phyloP scores from a whole-genome alignment of 768 basidiomycete species.

The Boletus subcaerulescens region DNA sequence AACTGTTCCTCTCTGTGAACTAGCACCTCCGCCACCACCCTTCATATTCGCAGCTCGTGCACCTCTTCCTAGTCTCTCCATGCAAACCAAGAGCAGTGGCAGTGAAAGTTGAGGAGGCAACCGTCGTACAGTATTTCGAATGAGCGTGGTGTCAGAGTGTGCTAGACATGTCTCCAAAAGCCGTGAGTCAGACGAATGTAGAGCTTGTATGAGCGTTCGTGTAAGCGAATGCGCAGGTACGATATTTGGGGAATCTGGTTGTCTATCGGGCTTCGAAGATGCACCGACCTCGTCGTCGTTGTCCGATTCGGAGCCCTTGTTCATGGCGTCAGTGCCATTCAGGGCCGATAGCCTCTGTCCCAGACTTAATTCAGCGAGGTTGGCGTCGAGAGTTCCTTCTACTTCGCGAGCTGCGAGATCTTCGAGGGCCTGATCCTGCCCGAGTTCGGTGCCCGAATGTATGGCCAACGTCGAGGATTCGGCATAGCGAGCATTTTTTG shows the following conservation, averaged over 20 bases:
- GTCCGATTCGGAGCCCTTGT: constrained; percentile 38
- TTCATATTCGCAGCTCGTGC: constrained; percentile 69
- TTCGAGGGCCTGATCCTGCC: constrained; percentile 53
- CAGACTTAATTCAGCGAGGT: constrained; percentile 87
- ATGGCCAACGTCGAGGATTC: constrained; percentile 62
- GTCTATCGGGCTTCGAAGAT: constrained; percentile 15
- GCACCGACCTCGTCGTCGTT: constrained; percentile 46
- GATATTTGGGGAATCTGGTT: constrained; percentile 34
- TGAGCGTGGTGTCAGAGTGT: constrained; percentile 77
- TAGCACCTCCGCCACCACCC: constrained; percentile 76
- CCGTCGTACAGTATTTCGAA: constrained; percentile 82
- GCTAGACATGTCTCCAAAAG: constrained; percentile 84
- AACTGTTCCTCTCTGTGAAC: constrained; percentile 68
- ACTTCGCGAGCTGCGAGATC: constrained; percentile 47
- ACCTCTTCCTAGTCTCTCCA: constrained; percentile 82
- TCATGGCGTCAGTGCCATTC: constrained; percentile 45
- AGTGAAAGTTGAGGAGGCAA: constrained; percentile 86
- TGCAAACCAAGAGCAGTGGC: constrained; percentile 81
- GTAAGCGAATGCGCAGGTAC: constrained; percentile 85
- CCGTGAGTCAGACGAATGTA: constrained; percentile 90
- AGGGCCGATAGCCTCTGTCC: constrained; percentile 85
- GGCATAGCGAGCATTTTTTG: constrained; percentile 60
- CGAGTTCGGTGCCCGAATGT: constrained; percentile 62
- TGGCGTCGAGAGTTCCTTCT: constrained; percentile 73
- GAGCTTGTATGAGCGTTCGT: constrained; percentile 90